phyloP scores from a whole-genome alignment of 1,139 yeast species.

The Ogataea hybrid region DNA sequence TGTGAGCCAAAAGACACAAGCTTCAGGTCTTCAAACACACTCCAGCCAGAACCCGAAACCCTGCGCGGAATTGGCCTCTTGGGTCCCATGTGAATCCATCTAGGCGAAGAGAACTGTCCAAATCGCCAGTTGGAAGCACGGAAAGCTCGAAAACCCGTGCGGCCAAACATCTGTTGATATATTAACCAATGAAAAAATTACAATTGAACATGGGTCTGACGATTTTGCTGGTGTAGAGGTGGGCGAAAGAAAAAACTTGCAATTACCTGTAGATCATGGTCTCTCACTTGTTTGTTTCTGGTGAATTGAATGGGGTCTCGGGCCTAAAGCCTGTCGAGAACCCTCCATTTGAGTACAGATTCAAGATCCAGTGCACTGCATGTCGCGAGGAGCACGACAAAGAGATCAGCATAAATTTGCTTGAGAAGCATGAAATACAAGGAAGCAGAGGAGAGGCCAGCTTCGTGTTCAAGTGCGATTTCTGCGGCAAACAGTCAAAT shows the following conservation, averaged over 20 bases:
- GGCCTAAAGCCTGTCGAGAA: constrained; percentile 65
- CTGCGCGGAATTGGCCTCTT: constrained; percentile 12
- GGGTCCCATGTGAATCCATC: constrained; percentile 11
- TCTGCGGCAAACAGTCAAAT: constrained; percentile 39
- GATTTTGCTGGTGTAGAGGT: constrained; percentile 1
- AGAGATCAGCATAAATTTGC: constrained; percentile 66
- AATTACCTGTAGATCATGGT: constrained; percentile 15
- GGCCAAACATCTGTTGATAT: constrained; percentile 5
- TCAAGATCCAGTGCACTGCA: constrained; percentile 69
- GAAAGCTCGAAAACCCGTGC: constrained; percentile 2
- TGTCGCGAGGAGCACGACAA: constrained; percentile 81
- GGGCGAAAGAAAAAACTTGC: not conserved
- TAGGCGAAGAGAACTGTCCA: constrained; percentile 3
- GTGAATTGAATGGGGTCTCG: constrained; percentile 63
- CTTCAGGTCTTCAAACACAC: constrained; percentile 28
- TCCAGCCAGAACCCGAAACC: constrained; percentile 19
- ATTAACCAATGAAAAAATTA: constrained; percentile 5
- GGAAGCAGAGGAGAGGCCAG: constrained; percentile 85
- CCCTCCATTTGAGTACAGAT: constrained; percentile 70
- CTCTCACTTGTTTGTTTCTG: constrained; percentile 45
- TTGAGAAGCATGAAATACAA: constrained; percentile 55
- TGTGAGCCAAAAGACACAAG: constrained; percentile 30
- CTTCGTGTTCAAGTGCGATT: constrained; percentile 74
- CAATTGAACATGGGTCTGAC: not conserved
- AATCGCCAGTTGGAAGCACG: constrained; percentile 1